These are phyloP conservation scores for Penicillium brevicompactum DNA, from an alignment of 2,329 filamentous ascomycete genomes.

Conservation along the genomic window DNA sequence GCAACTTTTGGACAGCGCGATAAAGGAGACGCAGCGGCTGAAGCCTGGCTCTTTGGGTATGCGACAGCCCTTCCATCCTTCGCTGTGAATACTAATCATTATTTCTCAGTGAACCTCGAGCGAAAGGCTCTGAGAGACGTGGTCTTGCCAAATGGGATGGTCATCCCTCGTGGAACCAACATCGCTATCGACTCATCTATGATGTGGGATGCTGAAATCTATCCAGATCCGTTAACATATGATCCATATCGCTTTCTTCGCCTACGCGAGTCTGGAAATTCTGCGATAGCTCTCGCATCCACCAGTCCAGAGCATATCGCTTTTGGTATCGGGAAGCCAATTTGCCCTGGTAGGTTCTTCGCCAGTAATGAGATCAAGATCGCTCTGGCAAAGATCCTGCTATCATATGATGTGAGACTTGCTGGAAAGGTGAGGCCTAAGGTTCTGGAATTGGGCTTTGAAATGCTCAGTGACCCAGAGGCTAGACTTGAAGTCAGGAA, in stretches of 20 bases:
- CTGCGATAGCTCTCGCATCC: background rate
- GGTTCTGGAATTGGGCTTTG: background rate
- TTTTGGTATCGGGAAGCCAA: constrained; percentile 30
- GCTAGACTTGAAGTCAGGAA: background rate
- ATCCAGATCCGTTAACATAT: background rate
- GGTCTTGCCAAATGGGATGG: background rate
- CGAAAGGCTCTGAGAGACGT: background rate
- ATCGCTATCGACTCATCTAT: background rate
- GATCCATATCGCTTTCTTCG: background rate
- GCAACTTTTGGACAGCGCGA: constrained; percentile 21
- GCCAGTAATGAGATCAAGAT: constrained; percentile 32
- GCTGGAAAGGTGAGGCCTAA: background rate
- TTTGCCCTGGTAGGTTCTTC: constrained; percentile 35
- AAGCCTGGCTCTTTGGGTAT: constrained; percentile 8
- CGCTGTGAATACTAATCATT: too few relatives aligned
- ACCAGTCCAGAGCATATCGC: constrained; percentile 4
- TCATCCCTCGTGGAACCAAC: background rate
- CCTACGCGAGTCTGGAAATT: background rate
- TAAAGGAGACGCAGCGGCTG: constrained; percentile 19
- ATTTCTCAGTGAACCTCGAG: background rate
- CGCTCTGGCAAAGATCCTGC: background rate
- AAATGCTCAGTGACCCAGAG: background rate
- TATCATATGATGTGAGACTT: background rate
- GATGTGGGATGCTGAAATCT: background rate
- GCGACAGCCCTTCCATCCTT: background rate